Evolutionary conservation across 345 rosid genomes (phyloP), one percentile per base, ranked within the genome.

Genomic region (Hibiscus mutabilis): DNA sequence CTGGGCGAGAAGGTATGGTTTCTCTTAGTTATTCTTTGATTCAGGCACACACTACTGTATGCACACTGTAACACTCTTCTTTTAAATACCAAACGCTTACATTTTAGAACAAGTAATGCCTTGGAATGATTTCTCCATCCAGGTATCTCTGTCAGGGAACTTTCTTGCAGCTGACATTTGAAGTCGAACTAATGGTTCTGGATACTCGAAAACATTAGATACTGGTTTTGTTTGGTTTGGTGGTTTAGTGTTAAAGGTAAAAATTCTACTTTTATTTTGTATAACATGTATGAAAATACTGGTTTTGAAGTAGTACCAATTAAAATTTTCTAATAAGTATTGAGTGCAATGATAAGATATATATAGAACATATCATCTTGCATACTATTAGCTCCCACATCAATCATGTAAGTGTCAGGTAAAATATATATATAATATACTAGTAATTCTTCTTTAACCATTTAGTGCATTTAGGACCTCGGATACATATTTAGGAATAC

Each of bases 1-100:
- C 83, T 86, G 29, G 98, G 99, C 14, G 97, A 92, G 78, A 92
- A 95, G 98, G 99, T 94, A 85, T 19, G 10, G 61, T 16, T 35
- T 6, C 7, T 61, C 8, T 16, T 24, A 35, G 60, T 47, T 57
- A 12, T 72, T 35, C 19, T 47, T 27, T 15, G 70, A 56, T 63
- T 42, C 56, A 18, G 3, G 3, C 33, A 24, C 14, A 44, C 59
- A 35, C 65, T 8, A 66, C 56, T 62, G 21, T 15, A 25, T 4
- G 9, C 12, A 2, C 3, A 16, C 7, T 11, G 27, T 37, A 37
- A 37, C 2, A 14, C 10, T 47, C 9, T 3, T 75, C 7, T 15
- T 52, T 61, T 11, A 3, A 22, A 11, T 13, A 5, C 14, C 6
- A 27, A 27, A 33, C 4, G 10, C 25, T 18, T 52, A 7, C n/a